Base-by-base conservation (phyloP, 352 stramenopile species). In the Thraustochytrium sp. region DNA sequence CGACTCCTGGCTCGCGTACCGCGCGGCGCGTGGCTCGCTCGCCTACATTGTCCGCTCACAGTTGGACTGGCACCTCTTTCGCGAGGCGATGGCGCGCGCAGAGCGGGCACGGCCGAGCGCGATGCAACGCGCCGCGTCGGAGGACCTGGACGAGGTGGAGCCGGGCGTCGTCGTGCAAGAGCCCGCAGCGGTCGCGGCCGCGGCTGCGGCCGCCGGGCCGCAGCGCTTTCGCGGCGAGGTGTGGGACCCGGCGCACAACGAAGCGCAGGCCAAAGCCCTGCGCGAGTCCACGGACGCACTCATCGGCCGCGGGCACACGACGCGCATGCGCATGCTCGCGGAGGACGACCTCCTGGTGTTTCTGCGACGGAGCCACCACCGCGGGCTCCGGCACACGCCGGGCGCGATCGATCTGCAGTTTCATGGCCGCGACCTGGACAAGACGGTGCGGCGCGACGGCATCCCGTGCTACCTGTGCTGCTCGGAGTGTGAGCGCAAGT, bases 401-500 rank as follows among this genome's bases (percentile, higher is more conserved):
- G 42, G 26, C 13, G 46, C 34, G 36, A 72, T 72, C 46, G 59
- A 72, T 5, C 42, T 72, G 59, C 13, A 38, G 5, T 44, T 2
- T 11, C 46, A 42, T 44, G 59, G 59, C 11, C 13, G 46, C 36
- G 59, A 72, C 21, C 5, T 72, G 18, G 59, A 72, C 1, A 72
- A 72, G 36, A 42, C 36, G 36, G 59, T 72, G 9, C 59, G 59
- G 9, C 59, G 59, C 9, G 59, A 72, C 26, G 59, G 59, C 11
- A 46, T 72, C 21, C 59, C 59, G 8, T 72, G 59, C 40, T 72
- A 72, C 2, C 26, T 72, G 59, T 72, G 59, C 59, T 72, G 59
- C 4, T 11, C 59, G 5, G 59, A 72, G 36, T 72, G 59, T 44
- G 59, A 72, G 59, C 42, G 46, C 5, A 72, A 72, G 36, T 34